phyloP scores from a whole-genome alignment of 192 early-diverging fungal species.

The Gryganskiella cystojenkinii region DNA sequence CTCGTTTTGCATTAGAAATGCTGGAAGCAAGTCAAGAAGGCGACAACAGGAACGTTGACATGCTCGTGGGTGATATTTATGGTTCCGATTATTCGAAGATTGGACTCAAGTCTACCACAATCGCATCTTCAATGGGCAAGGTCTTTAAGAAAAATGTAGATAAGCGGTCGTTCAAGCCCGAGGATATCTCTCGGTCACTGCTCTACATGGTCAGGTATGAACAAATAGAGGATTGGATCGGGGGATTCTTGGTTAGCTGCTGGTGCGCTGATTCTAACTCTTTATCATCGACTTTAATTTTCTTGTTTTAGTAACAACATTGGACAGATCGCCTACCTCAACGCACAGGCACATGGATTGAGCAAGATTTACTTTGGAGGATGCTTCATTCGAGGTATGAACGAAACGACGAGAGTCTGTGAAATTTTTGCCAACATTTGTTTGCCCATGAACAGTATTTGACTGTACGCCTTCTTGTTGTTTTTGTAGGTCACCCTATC shows the following conservation, averaged over 20 bases:
- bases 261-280: neutral
- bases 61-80: slow-evolving; percentile 97
- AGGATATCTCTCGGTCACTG: slow-evolving; percentile 90
- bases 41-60: slow-evolving; percentile 90
- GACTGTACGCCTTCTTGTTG: no score
- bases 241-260: neutral
- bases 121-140: slow-evolving; percentile 96
- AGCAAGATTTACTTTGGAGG: slow-evolving; percentile 96
- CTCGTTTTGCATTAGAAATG: slow-evolving; percentile 65
- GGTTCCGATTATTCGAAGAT: slow-evolving; percentile 90
- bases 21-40: slow-evolving; percentile 88
- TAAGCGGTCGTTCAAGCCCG: slow-evolving; percentile 69
- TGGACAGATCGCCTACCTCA: slow-evolving; percentile 98
- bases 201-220: slow-evolving; percentile 91
- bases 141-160: slow-evolving; percentile 88
- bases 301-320: slow-evolving; percentile 86
- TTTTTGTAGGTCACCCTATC: slow-evolving; percentile 80
- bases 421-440: neutral
- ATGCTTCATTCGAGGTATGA: slow-evolving; percentile 91
- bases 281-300: slow-evolving; percentile 3
- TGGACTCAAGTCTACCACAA: slow-evolving; percentile 92
- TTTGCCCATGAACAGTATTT: neutral
- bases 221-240: neutral
- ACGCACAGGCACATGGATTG: slow-evolving; percentile 92
- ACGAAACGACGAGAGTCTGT: neutral